These are phyloP conservation scores for Xylaria scruposa DNA, from an alignment of 495 filamentous ascomycete genomes.

Conservation along the genomic window DNA sequence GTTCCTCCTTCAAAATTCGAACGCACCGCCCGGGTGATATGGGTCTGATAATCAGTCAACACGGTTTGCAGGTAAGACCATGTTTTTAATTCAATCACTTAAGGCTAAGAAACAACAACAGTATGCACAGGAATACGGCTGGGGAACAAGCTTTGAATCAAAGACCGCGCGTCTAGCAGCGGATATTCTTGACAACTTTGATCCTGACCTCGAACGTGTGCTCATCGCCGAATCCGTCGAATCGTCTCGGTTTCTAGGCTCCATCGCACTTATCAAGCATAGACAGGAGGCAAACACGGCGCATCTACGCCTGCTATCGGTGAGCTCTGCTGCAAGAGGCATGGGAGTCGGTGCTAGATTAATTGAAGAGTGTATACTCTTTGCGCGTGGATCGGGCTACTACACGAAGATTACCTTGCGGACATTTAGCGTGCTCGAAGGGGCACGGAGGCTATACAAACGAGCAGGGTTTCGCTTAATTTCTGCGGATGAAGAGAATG, in stretches of 20 bases:
- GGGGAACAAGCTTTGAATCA: constrained; percentile 11
- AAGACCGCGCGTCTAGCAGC: background rate
- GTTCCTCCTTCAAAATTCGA: background rate
- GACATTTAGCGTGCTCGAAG: constrained; percentile 7
- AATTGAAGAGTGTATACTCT: constrained; percentile 3
- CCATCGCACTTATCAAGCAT: constrained; percentile 14
- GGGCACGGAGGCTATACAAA: constrained; percentile 14
- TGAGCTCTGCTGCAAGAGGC: constrained; percentile 10
- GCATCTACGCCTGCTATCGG: constrained; percentile 10
- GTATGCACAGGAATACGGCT: constrained; percentile 7
- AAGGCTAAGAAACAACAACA: background rate
- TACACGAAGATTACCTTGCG: constrained; percentile 12
- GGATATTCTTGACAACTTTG: constrained; percentile 17
- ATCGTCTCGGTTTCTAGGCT: constrained; percentile 9
- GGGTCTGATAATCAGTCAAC: constrained; percentile 12
- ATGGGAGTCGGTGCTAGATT: background rate
- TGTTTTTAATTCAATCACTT: background rate
- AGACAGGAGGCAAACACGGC: constrained; percentile 9
- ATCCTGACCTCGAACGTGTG: background rate
- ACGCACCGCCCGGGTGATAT: constrained; percentile 2
- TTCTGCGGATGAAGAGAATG: background rate
- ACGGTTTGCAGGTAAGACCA: background rate
- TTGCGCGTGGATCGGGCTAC: constrained; percentile 10
- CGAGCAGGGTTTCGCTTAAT: constrained; percentile 8
- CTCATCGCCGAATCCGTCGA: constrained; percentile 3